Base-by-base conservation (phyloP, 352 stramenopile species). In the Proteromonas lacertae region DNA sequence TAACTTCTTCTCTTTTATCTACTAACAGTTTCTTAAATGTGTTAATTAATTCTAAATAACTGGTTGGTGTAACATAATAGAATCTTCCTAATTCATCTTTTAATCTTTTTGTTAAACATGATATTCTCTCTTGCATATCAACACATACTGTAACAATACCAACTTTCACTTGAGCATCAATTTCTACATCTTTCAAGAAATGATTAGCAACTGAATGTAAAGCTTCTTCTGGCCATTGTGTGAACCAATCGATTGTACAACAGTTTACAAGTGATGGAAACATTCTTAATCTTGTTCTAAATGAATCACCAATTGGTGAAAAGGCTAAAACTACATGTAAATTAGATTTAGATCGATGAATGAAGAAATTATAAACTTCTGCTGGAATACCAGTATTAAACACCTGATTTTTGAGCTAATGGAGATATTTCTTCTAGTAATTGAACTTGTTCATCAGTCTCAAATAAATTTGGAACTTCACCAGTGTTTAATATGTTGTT, bases 401-500 rank as follows among this genome's bases (percentile, higher is more conserved):
- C 36, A 10, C 48, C 48, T 10, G 31, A 30, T 20, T 47, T 45
- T 26, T 52, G 36, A 16, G 40, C 43, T 7, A 22, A 5, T 35
- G 43, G 52, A 4, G 21, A 36, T 19, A 57, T 33, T 10, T 14
- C 2, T 28, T 81, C 69, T 59, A 80, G 75, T 82, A 90, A 92
- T 0, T 92, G 55, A 8, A 92, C 73, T 45, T 72, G 82, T 52
- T 92, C 92, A 44, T 92, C 76, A 46, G 92, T 76, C 51, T 92
- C 77, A 1, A 92, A 48, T 69, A 92, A 88, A 7, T 69, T 62
- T 38, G 90, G n/a, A n/a, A n/a, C n/a, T n/a, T n/a, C n/a, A n/a
- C n/a, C n/a, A n/a, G n/a, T n/a, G n/a, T n/a, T n/a, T n/a, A n/a
- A n/a, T n/a, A n/a, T n/a, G n/a, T n/a, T n/a, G n/a, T n/a, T n/a